Conservation (phyloP, 495 filamentous ascomycete species). For the Xylaria longipes region DNA sequence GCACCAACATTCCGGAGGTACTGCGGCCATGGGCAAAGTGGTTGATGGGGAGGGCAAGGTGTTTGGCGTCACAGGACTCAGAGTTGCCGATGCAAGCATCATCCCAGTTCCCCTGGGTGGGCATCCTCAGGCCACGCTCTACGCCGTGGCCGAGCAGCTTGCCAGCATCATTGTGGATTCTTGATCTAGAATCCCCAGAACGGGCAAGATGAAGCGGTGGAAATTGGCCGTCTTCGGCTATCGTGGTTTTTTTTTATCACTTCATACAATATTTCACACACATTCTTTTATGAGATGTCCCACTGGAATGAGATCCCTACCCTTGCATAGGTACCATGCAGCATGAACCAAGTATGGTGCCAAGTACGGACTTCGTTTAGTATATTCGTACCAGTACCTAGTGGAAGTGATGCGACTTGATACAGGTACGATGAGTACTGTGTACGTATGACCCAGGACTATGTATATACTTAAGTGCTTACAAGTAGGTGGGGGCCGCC, state of each 20-base stretch:
- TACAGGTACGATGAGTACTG: not conserved
- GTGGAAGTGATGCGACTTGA: not conserved
- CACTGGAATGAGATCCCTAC: slow-evolving; percentile 7
- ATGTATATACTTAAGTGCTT: not conserved
- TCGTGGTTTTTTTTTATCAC: not conserved
- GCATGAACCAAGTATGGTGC: not conserved
- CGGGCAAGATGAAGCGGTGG: not conserved
- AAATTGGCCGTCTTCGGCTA: not conserved
- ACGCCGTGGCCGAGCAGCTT: slow-evolving; percentile 31
- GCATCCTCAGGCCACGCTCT: slow-evolving; percentile 29
- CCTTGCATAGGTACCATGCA: slow-evolving; percentile 10
- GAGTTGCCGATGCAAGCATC: slow-evolving; percentile 65
- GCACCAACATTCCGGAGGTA: slow-evolving; percentile 55
- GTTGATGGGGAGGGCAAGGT: slow-evolving; percentile 59
- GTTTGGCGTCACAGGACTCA: slow-evolving; percentile 54
- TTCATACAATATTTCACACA: not conserved
- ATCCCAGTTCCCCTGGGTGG: slow-evolving; percentile 45
- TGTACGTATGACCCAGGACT: not conserved
- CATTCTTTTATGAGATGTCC: slow-evolving; percentile 9
- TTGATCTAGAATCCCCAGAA: not conserved
- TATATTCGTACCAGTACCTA: not conserved
- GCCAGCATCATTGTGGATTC: slow-evolving; percentile 25
- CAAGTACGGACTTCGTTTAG: not conserved
- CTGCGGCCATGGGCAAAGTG: slow-evolving; percentile 59
- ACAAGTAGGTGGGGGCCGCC: not conserved